Evolutionary conservation across 228 moss, liverwort and hornwort species (phyloP), one percentile per base, ranked within the genome.

Genomic region (Sphagnum magellanicum): DNA sequence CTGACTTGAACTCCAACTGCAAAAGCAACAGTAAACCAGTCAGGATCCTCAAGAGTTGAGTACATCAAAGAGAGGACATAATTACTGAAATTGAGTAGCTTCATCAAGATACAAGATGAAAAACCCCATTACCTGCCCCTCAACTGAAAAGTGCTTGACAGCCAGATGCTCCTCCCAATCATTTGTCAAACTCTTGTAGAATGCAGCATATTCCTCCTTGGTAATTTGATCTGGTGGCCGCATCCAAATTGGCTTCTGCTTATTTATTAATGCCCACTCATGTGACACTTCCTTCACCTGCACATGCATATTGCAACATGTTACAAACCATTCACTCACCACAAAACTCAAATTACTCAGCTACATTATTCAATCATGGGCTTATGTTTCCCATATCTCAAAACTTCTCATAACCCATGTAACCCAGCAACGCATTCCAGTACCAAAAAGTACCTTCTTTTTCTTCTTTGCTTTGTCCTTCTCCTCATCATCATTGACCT

Each of bases 121-220:
- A 32, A 32, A 32, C 32, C 32, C 0, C 32, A 32, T 32, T 32
- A 32, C 59, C 59, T 59, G 75, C 5, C 75, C 75, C 46, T 75
- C 75, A 6, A 75, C 75, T 5, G 75, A 75, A 51, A 75, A 75
- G 50, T 75, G 75, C 64, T 75, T 75, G 17, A 70, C 69, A 6
- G 75, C 69, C 4, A 75, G 11, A n/a, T 75, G 75, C n/a, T 75
- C 75, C 55, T 75, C 75, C 75, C 75, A 75, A 48, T 75, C 75
- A 49, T 75, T 75, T 7, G 69, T 75, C 55, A 75, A 59, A 59
- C 75, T 75, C 68, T 75, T 75, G 75, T 75, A 75, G 49, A 75
- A 75, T 4, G 75, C 63, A 6, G 69, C 75, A 51, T 75, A 75
- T 50, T 75, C 75, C 5, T 75, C 75, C 48, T 69, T 75, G 12